phyloP scores from a whole-genome alignment of 441 rosid species.

The Cnidoscolus chayamansa region DNA sequence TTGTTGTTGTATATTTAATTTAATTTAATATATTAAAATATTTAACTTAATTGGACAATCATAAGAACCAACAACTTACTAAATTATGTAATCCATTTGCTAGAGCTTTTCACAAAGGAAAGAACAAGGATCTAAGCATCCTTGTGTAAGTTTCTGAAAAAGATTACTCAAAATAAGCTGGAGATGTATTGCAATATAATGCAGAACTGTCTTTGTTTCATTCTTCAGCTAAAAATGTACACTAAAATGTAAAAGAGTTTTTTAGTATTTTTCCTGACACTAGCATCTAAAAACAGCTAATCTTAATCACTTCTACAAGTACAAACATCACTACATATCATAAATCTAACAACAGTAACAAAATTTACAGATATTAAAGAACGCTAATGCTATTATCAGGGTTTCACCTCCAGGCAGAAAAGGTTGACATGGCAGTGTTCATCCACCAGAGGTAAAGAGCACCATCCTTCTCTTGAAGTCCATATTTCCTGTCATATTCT shows the following conservation, averaged over 20 bases:
- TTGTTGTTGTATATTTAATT: too few relatives aligned
- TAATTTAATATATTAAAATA: too few relatives aligned
- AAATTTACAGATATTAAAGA: conserved; percentile 30
- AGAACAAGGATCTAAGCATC: too few relatives aligned
- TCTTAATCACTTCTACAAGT: conserved; percentile 8
- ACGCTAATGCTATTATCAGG: background rate
- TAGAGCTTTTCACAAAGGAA: too few relatives aligned
- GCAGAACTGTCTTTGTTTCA: background rate
- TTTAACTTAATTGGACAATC: too few relatives aligned
- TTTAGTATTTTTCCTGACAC: background rate
- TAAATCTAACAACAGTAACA: background rate
- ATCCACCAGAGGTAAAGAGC: conserved; percentile 54
- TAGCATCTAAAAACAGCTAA: conserved; percentile 5
- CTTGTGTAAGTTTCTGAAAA: background rate
- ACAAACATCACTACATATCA: conserved; percentile 13
- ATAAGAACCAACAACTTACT: too few relatives aligned
- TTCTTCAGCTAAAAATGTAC: conserved; percentile 10
- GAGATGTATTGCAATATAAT: background rate
- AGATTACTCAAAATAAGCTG: background rate
- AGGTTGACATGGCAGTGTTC: conserved; percentile 52
- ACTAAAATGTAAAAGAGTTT: conserved; percentile 8
- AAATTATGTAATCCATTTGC: too few relatives aligned
- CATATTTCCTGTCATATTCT: conserved; percentile 40
- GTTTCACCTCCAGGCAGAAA: conserved; percentile 63
- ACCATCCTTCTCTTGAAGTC: conserved; percentile 44